Conservation (phyloP, 768 basidiomycete genomes). For the Mycena chlorophos region DNA sequence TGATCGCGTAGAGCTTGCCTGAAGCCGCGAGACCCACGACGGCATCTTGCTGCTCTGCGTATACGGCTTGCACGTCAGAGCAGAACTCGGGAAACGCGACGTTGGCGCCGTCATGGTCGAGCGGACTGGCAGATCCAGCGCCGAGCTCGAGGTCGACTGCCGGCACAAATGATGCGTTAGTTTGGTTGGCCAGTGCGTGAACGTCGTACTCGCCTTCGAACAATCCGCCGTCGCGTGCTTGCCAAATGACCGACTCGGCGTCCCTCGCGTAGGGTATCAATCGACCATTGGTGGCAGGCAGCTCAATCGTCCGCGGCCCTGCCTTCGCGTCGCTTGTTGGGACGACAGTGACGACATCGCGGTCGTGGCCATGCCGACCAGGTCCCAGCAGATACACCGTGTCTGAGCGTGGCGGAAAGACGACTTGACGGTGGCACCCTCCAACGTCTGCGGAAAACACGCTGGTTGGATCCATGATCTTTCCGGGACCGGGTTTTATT, state of each 20-base stretch:
- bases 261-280: conserved; percentile 36
- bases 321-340: conserved; percentile 25
- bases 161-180: conserved; percentile 1
- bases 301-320: conserved; percentile 20
- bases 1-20: conserved; percentile 63
- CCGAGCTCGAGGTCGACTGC: conserved; percentile 3
- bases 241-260: conserved; percentile 35
- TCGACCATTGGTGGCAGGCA: conserved; percentile 48
- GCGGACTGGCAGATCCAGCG: conserved; percentile 11
- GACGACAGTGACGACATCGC: conserved; percentile 35
- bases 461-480: conserved; percentile 56
- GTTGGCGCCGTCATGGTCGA: conserved; percentile 26
- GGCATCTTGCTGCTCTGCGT: conserved; percentile 14
- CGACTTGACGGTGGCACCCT: conserved; percentile 29
- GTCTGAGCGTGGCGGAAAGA: not conserved
- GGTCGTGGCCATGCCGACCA: conserved; percentile 28
- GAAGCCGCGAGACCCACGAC: conserved; percentile 60
- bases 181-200: conserved; percentile 21
- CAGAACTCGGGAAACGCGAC: conserved; percentile 63
- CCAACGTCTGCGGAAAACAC: conserved; percentile 36
- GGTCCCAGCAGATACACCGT: conserved; percentile 44
- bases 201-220: conserved; percentile 40
- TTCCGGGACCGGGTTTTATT: conserved; percentile 54
- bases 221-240: conserved; percentile 50
- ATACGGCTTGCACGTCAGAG: conserved; percentile 40